Evolutionary conservation across 108 stramenopile species (phyloP), one percentile per base, ranked within the genome.

Genomic region (Parmales sp.): DNA sequence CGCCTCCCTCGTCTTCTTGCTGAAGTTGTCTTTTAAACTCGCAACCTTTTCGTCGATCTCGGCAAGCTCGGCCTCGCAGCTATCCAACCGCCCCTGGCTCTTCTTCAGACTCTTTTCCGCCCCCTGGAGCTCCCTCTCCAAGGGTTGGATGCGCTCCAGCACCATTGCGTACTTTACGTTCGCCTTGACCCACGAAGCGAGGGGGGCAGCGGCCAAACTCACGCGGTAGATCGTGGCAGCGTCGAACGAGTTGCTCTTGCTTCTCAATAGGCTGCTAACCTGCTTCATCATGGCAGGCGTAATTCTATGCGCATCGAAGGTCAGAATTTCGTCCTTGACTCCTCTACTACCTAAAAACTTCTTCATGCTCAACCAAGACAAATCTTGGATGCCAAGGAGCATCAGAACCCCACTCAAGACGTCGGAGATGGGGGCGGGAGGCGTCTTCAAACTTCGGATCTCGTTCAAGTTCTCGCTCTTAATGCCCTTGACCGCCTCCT

Each of bases 151-250:
- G 38, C 78, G 80, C 46, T 83, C 79, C 26, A 85, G 73, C 9
- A 83, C 79, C 8, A 74, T 63, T 23, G 69, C 70, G 65, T 80
- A 85, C 64, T 81, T 48, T 37, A 84, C 64, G 69, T 81, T 83
- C 25, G 84, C 84, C 50, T 83, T 81, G 29, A 83, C 81, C 84
- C 84, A 85, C 7, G 72, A 63, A 0, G 82, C 82, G 18, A 85
- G 45, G 1, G 84, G 84, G 11, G 81, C 84, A 1, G 81, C 84
- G 1, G 82, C 84, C 8, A 80, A 74, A 25, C 69, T 72, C 44
- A 81, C 81, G 3, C 82, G 76, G 29, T 80, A 63, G 37, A 82
- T 82, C 19, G 65, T 77, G 11, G 78, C 72, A 3, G 72, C 51
- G 39, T 85, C 82, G 45, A 85, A 85, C 39, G 69, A 71, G 2